Evolutionary conservation across 1,284 basidiomycete species (phyloP).

Genomic region (Pyrrhoderma lamaoense): DNA sequence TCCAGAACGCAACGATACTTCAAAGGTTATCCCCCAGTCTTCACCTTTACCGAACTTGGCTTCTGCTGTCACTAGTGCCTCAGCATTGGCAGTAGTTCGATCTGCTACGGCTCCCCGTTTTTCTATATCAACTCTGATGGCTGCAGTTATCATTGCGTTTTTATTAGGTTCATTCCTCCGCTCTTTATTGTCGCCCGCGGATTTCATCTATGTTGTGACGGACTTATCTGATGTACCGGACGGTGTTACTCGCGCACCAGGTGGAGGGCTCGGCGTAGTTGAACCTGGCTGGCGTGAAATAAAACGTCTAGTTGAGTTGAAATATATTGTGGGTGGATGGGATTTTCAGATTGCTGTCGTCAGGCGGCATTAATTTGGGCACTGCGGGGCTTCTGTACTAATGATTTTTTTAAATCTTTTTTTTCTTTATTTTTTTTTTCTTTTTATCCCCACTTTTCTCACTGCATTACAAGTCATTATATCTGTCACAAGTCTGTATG

Average conservation of each 20-base stretch:
- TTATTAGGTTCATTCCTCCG: slow-evolving; percentile 85
- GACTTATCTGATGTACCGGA: slow-evolving; percentile 37
- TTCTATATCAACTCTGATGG: slow-evolving; percentile 57
- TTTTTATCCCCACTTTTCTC: background rate
- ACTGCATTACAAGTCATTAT: background rate
- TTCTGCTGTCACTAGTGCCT: background rate
- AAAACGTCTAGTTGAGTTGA: slow-evolving; percentile 68
- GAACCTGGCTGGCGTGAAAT: slow-evolving; percentile 75
- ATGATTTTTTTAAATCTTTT: background rate
- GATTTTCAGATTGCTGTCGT: slow-evolving; percentile 78
- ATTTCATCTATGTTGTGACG: slow-evolving; percentile 78
- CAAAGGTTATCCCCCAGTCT: background rate
- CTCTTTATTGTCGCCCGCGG: slow-evolving; percentile 81
- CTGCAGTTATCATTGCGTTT: slow-evolving; percentile 83
- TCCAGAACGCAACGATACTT: background rate
- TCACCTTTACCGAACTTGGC: too few relatives aligned
- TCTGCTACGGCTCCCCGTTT: slow-evolving; percentile 24
- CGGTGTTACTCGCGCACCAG: slow-evolving; percentile 12
- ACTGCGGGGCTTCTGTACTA: too few relatives aligned
- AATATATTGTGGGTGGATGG: slow-evolving; percentile 72
- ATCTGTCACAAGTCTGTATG: too few relatives aligned
- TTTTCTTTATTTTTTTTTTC: background rate
- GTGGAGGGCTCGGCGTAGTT: slow-evolving; percentile 34
- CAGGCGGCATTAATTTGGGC: slow-evolving; percentile 46
- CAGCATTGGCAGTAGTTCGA: slow-evolving; percentile 8